These are phyloP conservation scores for Xylaria curta DNA, from an alignment of 495 filamentous ascomycete species.

Conservation along the genomic window DNA sequence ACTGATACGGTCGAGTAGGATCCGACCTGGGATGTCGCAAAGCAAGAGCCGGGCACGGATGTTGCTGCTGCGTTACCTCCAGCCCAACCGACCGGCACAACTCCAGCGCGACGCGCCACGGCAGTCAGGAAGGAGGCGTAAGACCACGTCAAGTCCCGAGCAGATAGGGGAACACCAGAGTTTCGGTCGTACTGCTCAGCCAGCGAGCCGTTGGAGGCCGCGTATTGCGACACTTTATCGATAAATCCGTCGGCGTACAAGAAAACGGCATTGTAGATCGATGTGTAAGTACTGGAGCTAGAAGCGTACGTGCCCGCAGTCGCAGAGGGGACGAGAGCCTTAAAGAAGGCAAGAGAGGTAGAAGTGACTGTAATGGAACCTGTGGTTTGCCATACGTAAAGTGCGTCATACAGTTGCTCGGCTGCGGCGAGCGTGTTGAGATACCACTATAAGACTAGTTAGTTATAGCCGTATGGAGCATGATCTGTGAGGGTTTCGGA, in stretches of 20 bases:
- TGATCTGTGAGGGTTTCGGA: not conserved
- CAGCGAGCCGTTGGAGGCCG: slow-evolving; percentile 57
- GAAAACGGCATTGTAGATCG: slow-evolving; percentile 60
- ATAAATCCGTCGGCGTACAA: slow-evolving; percentile 72
- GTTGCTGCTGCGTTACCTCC: slow-evolving; percentile 45
- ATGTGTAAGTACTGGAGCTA: slow-evolving; percentile 52
- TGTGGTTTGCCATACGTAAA: slow-evolving; percentile 64
- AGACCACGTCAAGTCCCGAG: slow-evolving; percentile 71
- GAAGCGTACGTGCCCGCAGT: slow-evolving; percentile 58
- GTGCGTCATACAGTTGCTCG: slow-evolving; percentile 69
- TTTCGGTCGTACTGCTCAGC: slow-evolving; percentile 66
- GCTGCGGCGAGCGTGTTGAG: slow-evolving; percentile 68
- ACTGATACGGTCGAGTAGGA: slow-evolving; percentile 63
- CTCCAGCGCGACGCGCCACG: slow-evolving; percentile 52
- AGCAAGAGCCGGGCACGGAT: slow-evolving; percentile 62
- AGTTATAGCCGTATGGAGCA: not conserved
- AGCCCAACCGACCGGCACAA: slow-evolving; percentile 62
- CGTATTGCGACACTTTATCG: slow-evolving; percentile 58
- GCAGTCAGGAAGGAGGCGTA: slow-evolving; percentile 70
- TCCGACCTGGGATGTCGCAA: slow-evolving; percentile 57
- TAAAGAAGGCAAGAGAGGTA: slow-evolving; percentile 64
- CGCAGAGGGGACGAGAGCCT: slow-evolving; percentile 55
- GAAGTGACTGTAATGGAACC: slow-evolving; percentile 60
- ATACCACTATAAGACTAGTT: slow-evolving; percentile 54
- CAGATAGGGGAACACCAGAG: slow-evolving; percentile 60